phyloP scores from a whole-genome alignment of 192 early-diverging fungal species.

The Coemansia aciculifera region DNA sequence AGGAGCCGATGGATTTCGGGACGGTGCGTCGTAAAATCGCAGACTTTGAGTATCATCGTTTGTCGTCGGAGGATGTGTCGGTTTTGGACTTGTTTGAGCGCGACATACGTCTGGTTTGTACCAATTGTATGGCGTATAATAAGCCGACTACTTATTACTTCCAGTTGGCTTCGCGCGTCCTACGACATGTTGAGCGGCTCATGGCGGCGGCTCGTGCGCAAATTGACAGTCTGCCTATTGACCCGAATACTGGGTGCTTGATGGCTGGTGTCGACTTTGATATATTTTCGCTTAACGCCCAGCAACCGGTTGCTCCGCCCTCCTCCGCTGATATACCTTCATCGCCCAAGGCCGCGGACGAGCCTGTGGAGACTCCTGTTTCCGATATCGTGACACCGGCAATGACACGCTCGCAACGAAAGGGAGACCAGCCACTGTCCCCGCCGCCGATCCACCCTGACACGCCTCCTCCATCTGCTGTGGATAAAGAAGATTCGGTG shows the following conservation, averaged over 20 bases:
- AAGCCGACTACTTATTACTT: conserved; percentile 49
- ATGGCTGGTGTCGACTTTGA: conserved; percentile 23
- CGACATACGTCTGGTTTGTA: conserved; percentile 35
- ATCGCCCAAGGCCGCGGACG: neutral
- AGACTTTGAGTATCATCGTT: conserved; percentile 53
- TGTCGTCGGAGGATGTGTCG: neutral
- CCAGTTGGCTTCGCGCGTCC: conserved; percentile 39
- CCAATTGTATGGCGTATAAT: conserved; percentile 54
- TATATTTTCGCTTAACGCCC: conserved; percentile 25
- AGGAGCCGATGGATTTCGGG: conserved; percentile 76
- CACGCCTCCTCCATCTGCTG: no score
- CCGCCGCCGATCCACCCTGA: no score
- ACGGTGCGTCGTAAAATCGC: conserved; percentile 64
- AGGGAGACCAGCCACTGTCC: neutral
- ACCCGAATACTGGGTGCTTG: conserved; percentile 38
- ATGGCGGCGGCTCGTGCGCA: conserved; percentile 15
- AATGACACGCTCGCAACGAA: neutral
- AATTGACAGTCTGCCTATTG: conserved; percentile 23
- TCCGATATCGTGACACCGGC: neutral
- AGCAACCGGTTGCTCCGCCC: conserved; percentile 12
- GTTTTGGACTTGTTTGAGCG: conserved; percentile 62
- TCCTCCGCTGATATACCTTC: neutral
- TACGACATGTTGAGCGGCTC: conserved; percentile 27
- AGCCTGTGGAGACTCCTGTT: neutral
- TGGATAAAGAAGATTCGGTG: neutral